These are phyloP conservation scores for Ganoderma lucidum DNA, from an alignment of 1,284 basidiomycete species.

Conservation along the genomic window DNA sequence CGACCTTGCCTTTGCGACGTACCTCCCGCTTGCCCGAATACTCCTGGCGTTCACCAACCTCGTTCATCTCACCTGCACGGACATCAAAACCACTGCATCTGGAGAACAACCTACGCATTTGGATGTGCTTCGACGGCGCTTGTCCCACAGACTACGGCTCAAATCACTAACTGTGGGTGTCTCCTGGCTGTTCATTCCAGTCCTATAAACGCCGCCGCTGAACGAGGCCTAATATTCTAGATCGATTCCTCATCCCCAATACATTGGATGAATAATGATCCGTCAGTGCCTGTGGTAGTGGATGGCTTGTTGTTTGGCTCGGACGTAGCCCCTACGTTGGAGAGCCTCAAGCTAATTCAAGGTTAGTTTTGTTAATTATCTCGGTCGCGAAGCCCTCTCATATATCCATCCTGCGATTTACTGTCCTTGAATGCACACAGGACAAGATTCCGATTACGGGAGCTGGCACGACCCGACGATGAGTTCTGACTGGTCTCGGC, in stretches of 20 bases:
- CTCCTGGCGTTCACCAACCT: background rate
- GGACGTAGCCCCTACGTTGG: background rate
- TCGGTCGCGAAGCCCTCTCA: background rate
- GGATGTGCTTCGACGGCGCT: background rate
- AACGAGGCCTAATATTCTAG: background rate
- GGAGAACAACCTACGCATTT: background rate
- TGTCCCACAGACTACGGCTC: background rate
- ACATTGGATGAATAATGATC: background rate
- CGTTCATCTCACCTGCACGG: background rate
- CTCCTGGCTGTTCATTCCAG: background rate
- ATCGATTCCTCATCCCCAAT: background rate
- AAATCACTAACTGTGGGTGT: background rate
- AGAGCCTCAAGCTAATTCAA: background rate
- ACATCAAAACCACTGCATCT: background rate
- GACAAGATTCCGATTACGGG: background rate
- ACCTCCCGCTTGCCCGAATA: background rate
- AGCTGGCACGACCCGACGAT: background rate
- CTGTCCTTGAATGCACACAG: background rate
- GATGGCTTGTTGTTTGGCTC: background rate
- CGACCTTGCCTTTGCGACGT: background rate
- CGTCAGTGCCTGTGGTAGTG: background rate
- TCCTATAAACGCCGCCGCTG: background rate
- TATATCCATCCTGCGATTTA: background rate
- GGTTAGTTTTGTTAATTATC: background rate
- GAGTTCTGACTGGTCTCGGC: background rate